Evolutionary conservation across 306 rosid genomes (phyloP).

Genomic region (Corylus heterophylla): DNA sequence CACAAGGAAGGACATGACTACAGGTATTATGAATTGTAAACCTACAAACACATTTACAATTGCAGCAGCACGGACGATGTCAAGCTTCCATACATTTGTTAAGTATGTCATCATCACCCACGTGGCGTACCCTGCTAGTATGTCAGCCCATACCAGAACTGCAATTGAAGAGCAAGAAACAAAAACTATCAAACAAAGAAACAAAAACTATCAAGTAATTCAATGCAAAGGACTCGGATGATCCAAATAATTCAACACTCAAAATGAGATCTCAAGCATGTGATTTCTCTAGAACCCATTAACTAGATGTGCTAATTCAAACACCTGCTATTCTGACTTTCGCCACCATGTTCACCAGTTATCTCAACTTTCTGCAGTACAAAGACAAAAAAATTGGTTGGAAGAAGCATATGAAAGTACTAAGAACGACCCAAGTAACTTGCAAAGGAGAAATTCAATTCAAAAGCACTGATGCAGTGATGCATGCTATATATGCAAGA

Average conservation of each 20-base stretch:
- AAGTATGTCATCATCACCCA: conserved; percentile 29
- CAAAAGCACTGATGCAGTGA: too few species aligned
- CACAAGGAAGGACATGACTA: conserved; percentile 25
- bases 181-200: too few species aligned
- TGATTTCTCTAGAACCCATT: background rate
- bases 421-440: too few species aligned
- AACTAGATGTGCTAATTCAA: background rate
- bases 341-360: background rate
- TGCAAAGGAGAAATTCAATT: background rate
- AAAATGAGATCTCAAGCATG: too few species aligned
- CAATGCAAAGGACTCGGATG: too few species aligned
- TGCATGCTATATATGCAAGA: too few species aligned
- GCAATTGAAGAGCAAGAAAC: too few species aligned
- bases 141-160: conserved; percentile 15
- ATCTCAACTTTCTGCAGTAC: too few species aligned
- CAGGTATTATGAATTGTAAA: conserved; percentile 9
- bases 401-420: too few species aligned
- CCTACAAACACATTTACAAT: conserved; percentile 30
- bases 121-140: background rate
- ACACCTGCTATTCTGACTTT: background rate
- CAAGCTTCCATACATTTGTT: conserved; percentile 28
- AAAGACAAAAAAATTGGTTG: too few species aligned
- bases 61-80: conserved; percentile 27
- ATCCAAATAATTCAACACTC: too few species aligned
- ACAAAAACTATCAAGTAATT: too few species aligned